Base-by-base conservation (phyloP, 2,329 filamentous ascomycete genomes). In the Aspergillus calidoustus region DNA sequence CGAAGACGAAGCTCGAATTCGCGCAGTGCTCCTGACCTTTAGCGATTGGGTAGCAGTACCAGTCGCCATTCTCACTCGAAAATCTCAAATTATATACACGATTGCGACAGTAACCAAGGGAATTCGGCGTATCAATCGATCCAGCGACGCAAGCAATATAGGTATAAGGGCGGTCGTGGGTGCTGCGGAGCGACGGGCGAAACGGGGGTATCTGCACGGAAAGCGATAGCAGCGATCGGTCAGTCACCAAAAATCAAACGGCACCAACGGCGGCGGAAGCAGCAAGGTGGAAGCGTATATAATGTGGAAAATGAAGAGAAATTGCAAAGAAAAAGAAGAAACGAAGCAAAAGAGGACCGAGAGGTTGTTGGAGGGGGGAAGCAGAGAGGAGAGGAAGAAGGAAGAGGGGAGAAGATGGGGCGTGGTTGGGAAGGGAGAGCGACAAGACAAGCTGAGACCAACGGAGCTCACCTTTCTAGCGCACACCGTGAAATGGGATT, bases 31-130 rank as follows among this genome's bases (percentile, higher is more conserved):
- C 64, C 68, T 83, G 83, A 95, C 92, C 91, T 97, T 96, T 77
- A 96, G 83, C 71, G 92, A 96, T 83, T 96, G 92, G 74, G 93
- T 94, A 74, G 91, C 91, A 64, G 89, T 90, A 79, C 90, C 88
- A 74, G 91, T 90, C 86, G 94, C 94, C 84, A 87, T 90, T 60
- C 51, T 64, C 54, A 47, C 56, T 62, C 43, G 43, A 57, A 51
- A 60, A 62, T 60, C 65, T 54, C 63, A 63, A 30, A 59, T 62
- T 56, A 62, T 57, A 61, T 57, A 62, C 53, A 61, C 49, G 50
- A 57, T 58, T 47, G 54, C 28, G 51, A 51, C 51, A 31, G 46
- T 57, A 53, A 59, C 44, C 49, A 54, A 58, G 57, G 31, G 56
- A n/a, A 38, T 22, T 41, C 43, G 38, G 55, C 47, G 53, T 54